Evolutionary conservation across 495 filamentous ascomycete genomes (phyloP), one percentile per base, ranked within the genome.

Genomic region (Talaromyces wortmannii): DNA sequence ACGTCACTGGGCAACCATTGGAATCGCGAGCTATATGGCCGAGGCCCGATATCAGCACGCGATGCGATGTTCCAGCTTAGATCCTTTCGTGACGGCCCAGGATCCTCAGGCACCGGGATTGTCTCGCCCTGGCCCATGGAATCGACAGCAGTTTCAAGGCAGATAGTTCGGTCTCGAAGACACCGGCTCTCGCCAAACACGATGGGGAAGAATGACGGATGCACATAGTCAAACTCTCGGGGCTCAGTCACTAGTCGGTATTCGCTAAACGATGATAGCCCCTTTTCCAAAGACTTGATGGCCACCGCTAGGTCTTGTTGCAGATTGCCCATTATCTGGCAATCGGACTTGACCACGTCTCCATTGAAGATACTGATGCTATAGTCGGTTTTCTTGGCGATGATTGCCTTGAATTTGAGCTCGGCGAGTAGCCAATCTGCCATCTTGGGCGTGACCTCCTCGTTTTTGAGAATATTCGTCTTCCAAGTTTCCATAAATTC

Each of bases 371-470:
- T 64, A 13, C 51, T 45, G 33, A 78, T 50, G 7, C 64, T 63
- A 12, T 67, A 29, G 51, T 66, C 58, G 18, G 67, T 59, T 29
- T 8, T 46, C 31, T 45, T 17, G 43, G 52, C 52, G 2, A 56
- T 18, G 2, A 56, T 47, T 4, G 72, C 71, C 52, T 78, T 80
- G 59, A 76, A 77, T 11, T 69, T 67, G n/a, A 83, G 65, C 57
- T 85, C 82, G 30, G 62, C 52, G 48, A 82, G 67, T 57, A 80
- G 70, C 58, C 67, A 75, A 10, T 80, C 67, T 47, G 77, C 68
- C 78, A 84, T 82, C 10, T 61, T 65, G 2, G 64, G 53, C 0
- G 74, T 71, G 0, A 81, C 56, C 48, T 73, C 74, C 18, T 12
- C 30, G 0, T 54, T 63, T 3, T 52, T 49, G 1, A 57, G 40